Base-by-base conservation (phyloP, 2,329 filamentous ascomycete species). In the Colletotrichum sp. region DNA sequence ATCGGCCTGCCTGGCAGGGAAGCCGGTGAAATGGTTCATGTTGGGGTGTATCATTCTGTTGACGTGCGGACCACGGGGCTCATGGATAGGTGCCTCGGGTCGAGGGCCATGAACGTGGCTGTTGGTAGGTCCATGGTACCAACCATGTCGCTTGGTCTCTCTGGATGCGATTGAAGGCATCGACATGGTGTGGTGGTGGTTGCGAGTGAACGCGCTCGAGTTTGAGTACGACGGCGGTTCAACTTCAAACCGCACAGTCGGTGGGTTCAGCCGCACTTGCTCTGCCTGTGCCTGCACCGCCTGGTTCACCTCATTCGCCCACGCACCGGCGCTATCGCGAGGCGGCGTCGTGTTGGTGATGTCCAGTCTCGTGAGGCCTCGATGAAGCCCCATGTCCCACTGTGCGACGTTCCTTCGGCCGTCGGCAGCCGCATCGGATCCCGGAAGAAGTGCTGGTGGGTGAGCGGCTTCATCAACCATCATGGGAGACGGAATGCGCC, bases 401-500 rank as follows among this genome's bases (percentile, higher is more conserved):
- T 90, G 90, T 30, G 86, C 85, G n/a, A 88, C 83, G 75, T 87
- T 88, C 34, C 90, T 87, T 38, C 88, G 86, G 10, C 90, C 88
- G 9, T 91, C 88, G 6, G 82, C 75, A 13, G 81, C 81, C 12
- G 82, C 80, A 5, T 84, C 83, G 3, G 80, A 75, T 4, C 80
- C 74, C 3, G 82, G 83, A 12, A 83, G 79, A 5, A 83, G 78
- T 0, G 85, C 69, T 18, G 86, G 79, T 67, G 84, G 84, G 82
- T 85, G 79, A 75, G 85, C 38, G 77, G 85, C 69, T 80, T 90
- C 83, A 79, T 98, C 95, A 12, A 96, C 85, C 81, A 94, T 91
- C 94, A 97, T 96, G 0, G 95, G 94, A 68, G 94, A 96, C 3
- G 91, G 88, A 70, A 90, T 90, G 63, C 93, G 91, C 65, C 92